A percentile compares a stretch with the other conserved stretches of the same genome.
phyloP scores from a whole-genome alignment of 2,329 filamentous ascomycete genomes.

The Diaporthe longicolla region DNA sequence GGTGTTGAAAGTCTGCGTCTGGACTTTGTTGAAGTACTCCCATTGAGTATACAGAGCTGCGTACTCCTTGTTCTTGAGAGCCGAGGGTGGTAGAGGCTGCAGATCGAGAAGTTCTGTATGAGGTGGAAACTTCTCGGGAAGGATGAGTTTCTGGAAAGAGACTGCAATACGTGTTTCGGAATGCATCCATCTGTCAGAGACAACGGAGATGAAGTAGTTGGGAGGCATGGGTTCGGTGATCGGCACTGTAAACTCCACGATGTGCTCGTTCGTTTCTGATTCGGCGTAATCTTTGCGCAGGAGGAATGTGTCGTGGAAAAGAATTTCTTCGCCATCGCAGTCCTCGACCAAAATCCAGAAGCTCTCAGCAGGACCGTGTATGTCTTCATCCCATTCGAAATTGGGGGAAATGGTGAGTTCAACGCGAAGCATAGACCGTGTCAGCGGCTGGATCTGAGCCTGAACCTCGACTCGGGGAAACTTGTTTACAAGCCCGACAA shows the following conservation, averaged over 20 bases:
- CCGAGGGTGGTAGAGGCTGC: slow-evolving; percentile 89
- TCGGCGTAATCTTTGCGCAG: slow-evolving; percentile 90
- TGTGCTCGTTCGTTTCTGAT: slow-evolving; percentile 89
- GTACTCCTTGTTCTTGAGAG: slow-evolving; percentile 88
- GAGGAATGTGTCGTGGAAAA: slow-evolving; percentile 95
- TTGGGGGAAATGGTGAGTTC: slow-evolving; percentile 93
- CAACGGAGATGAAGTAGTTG: slow-evolving; percentile 96
- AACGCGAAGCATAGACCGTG: slow-evolving; percentile 90
- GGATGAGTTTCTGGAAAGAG: slow-evolving; percentile 93
- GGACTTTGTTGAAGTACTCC: slow-evolving; percentile 95
- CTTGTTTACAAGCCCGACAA: slow-evolving; percentile 89
- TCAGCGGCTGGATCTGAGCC: slow-evolving; percentile 94
- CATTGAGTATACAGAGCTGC: slow-evolving; percentile 85
- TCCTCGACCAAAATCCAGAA: slow-evolving; percentile 99
- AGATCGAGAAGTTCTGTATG: slow-evolving; percentile 94
- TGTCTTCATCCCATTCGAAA: slow-evolving; percentile 92
- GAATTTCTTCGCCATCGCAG: slow-evolving; percentile 94
- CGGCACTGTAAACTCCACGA: slow-evolving; percentile 95
- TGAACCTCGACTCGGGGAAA: slow-evolving; percentile 95
- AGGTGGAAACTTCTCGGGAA: slow-evolving; percentile 95
- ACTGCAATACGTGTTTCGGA: slow-evolving; percentile 94
- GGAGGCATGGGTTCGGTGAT: slow-evolving; percentile 98
- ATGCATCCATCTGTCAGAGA: slow-evolving; percentile 99
- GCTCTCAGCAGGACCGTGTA: slow-evolving; percentile 90
- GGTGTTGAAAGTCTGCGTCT: slow-evolving; percentile 97